Evolutionary conservation across 495 filamentous ascomycete genomes (phyloP).

Genomic region (Penicillium goetzii): DNA sequence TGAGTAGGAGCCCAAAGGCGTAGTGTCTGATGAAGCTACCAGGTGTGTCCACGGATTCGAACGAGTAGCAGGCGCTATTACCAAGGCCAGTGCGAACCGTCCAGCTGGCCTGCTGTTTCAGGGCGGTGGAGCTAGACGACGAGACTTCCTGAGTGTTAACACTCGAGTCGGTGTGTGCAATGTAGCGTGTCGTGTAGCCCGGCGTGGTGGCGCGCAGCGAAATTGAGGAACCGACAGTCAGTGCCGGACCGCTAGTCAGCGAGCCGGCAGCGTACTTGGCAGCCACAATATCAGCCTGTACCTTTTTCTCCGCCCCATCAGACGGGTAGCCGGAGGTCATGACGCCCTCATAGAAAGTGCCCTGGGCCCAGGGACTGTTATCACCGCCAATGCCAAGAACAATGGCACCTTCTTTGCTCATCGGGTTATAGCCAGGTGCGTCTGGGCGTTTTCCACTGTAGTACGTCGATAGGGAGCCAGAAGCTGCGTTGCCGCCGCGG

Average conservation of each 20-base stretch:
- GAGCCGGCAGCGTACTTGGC: constrained; percentile 54
- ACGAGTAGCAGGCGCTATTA: constrained; percentile 57
- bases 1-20: constrained; percentile 49
- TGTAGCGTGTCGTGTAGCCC: constrained; percentile 52
- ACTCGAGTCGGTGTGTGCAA: constrained; percentile 52
- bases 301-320: constrained; percentile 55
- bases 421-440: constrained; percentile 57
- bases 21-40: constrained; percentile 59
- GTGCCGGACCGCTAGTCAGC: constrained; percentile 50
- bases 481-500: constrained; percentile 56
- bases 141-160: constrained; percentile 57
- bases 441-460: constrained; percentile 56
- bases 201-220: constrained; percentile 55
- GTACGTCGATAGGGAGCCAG: constrained; percentile 57
- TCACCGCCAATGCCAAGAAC: constrained; percentile 63
- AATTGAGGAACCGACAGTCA: constrained; percentile 53
- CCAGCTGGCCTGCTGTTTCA: constrained; percentile 58
- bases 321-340: constrained; percentile 63
- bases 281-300: constrained; percentile 62
- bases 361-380: constrained; percentile 58
- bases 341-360: constrained; percentile 64
- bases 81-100: constrained; percentile 55
- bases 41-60: constrained; percentile 58
- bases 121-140: constrained; percentile 49
- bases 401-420: constrained; percentile 64